These are phyloP conservation scores for Eucalyptus melliodora DNA, from an alignment of 345 rosid genomes.

Conservation along the genomic window DNA sequence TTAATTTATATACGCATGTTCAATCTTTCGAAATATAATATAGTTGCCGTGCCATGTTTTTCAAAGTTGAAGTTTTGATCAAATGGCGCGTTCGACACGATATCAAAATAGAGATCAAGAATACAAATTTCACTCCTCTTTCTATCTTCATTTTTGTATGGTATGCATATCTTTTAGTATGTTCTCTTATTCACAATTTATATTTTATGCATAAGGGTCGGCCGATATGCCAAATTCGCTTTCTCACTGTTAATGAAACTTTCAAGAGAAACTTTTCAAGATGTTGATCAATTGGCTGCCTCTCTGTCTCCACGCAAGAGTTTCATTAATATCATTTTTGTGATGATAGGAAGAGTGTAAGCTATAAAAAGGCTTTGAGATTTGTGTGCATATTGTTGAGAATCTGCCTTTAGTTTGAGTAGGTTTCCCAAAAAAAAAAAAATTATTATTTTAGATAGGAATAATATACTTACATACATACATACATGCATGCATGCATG, in stretches of 20 bases:
- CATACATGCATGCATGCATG: too few relatives aligned
- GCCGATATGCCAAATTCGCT: not conserved
- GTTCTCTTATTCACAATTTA: not conserved
- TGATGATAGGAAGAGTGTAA: not conserved
- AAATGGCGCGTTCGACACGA: not conserved
- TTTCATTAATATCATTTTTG: not conserved
- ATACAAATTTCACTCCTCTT: not conserved
- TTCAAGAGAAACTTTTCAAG: not conserved
- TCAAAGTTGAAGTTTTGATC: not conserved
- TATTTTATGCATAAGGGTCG: not conserved
- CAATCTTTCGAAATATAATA: not conserved
- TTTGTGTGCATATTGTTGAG: not conserved
- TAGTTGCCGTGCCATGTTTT: not conserved
- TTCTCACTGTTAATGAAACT: not conserved
- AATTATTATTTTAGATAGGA: too few relatives aligned
- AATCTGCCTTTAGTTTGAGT: not conserved
- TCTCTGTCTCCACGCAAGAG: not conserved
- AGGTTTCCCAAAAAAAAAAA: not conserved
- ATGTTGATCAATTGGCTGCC: not conserved
- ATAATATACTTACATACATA: too few relatives aligned
- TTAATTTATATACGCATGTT: not conserved
- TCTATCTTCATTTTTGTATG: not conserved
- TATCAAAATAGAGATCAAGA: not conserved
- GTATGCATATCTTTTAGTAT: not conserved
- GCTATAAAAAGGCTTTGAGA: not conserved